Percentiles rank a stretch among this genome's conserved stretches.
Conservation (phyloP, 345 rosid species). For the Turnera subulata region DNA sequence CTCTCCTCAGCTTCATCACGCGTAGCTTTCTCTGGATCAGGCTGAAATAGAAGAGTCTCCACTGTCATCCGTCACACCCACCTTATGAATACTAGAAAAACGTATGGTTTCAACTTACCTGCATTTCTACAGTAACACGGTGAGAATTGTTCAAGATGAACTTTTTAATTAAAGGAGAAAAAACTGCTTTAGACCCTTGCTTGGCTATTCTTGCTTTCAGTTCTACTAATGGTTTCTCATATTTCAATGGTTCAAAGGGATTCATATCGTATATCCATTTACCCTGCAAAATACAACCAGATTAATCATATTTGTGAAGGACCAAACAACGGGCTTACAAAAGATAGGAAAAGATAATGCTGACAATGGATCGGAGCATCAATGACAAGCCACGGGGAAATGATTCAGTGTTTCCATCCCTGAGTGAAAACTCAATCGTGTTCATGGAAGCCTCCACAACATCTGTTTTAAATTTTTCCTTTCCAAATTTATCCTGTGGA, state of each 20-base stretch:
- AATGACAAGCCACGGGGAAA: too few species aligned
- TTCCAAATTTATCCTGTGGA: too few species aligned
- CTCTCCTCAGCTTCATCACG: slow-evolving; percentile 80
- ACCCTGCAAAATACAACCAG: slow-evolving; percentile 41
- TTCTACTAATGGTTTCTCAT: slow-evolving; percentile 72
- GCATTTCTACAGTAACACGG: slow-evolving; percentile 89
- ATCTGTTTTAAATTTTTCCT: too few species aligned
- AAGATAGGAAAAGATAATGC: slow-evolving; percentile 10
- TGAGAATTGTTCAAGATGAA: slow-evolving; percentile 78
- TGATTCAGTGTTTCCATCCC: too few species aligned
- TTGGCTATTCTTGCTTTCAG: slow-evolving; percentile 78
- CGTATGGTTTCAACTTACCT: slow-evolving; percentile 51
- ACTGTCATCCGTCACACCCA: slow-evolving; percentile 17
- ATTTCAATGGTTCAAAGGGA: slow-evolving; percentile 94
- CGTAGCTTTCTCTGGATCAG: slow-evolving; percentile 89
- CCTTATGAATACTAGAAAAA: slow-evolving; percentile 2
- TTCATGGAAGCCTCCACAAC: too few species aligned
- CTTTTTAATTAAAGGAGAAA: slow-evolving; percentile 85
- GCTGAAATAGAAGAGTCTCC: slow-evolving; percentile 43
- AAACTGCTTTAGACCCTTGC: slow-evolving; percentile 91
- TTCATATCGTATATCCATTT: slow-evolving; percentile 99
- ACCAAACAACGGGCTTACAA: neutral
- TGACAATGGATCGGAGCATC: slow-evolving; percentile 83
- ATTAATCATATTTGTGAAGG: slow-evolving; percentile 16
- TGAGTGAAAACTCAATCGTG: too few species aligned